A percentile compares a stretch with the other conserved stretches of the same genome.
Evolutionary conservation across 2,329 filamentous ascomycete species (phyloP).

Genomic region (Podosphaera fusca): DNA sequence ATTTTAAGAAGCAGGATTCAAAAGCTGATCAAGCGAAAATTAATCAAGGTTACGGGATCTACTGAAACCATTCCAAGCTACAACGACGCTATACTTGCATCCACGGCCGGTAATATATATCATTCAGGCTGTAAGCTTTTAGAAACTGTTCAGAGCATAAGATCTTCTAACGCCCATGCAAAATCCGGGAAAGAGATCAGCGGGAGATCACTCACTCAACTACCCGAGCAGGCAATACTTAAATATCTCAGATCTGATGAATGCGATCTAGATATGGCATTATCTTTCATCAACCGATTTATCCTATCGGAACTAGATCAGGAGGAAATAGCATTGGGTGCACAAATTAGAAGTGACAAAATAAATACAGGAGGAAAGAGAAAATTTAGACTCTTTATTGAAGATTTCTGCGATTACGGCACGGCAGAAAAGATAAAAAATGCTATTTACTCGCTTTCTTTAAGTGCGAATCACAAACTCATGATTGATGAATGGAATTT

Average conservation of each 20-base stretch:
- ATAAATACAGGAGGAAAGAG: background rate
- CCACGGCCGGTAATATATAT: background rate
- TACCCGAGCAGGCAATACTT: constrained; percentile 11
- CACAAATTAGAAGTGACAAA: background rate
- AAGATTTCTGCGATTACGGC: background rate
- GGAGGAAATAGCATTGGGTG: background rate
- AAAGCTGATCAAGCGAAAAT: constrained; percentile 6
- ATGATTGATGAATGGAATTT: background rate
- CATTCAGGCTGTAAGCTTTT: constrained; percentile 7
- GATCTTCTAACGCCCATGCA: background rate
- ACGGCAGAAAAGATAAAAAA: background rate
- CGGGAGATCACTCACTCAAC: constrained; percentile 10
- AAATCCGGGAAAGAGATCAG: constrained; percentile 6
- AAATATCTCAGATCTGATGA: constrained; percentile 8
- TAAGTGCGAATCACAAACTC: background rate
- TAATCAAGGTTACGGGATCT: constrained; percentile 6
- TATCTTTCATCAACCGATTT: constrained; percentile 6
- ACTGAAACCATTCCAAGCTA: constrained; percentile 7
- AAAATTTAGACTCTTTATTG: background rate
- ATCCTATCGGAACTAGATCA: constrained; percentile 2
- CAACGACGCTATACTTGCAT: constrained; percentile 7
- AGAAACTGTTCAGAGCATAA: constrained; percentile 6
- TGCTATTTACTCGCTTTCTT: background rate
- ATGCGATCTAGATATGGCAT: constrained; percentile 8
- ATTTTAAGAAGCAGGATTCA: constrained; percentile 11